These are phyloP conservation scores for Lophiostoma macrostomum DNA, from an alignment of 495 filamentous ascomycete species.

Conservation along the genomic window DNA sequence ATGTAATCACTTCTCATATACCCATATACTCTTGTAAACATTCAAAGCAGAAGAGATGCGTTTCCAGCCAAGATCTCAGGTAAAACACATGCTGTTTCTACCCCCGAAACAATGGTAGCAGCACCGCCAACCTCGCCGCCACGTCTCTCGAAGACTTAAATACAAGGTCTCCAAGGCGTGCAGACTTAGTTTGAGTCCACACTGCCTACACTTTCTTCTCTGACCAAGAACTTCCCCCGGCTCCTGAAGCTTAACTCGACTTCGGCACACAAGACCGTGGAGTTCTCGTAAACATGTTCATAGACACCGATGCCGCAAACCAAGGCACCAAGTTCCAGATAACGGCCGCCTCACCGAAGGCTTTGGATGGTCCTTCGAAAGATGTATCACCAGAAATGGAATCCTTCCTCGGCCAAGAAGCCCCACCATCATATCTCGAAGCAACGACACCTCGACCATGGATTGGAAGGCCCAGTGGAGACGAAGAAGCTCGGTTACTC, in stretches of 20 bases:
- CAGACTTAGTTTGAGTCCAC: background rate
- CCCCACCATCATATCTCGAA: constrained; percentile 21
- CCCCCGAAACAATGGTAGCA: constrained; percentile 12
- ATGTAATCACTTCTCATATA: no score
- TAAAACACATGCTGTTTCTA: constrained; percentile 11
- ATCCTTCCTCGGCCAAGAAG: constrained; percentile 13
- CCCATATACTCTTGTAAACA: background rate
- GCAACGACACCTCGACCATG: constrained; percentile 20
- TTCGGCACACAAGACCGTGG: background rate
- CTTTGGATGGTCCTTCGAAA: background rate
- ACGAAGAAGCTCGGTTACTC: constrained; percentile 16
- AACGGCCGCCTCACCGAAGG: background rate
- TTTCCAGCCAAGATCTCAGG: background rate
- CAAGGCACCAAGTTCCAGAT: background rate
- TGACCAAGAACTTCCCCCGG: background rate
- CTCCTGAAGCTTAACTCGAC: background rate
- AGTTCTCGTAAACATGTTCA: constrained; percentile 11
- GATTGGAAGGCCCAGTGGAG: constrained; percentile 12
- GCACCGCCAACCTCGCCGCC: background rate
- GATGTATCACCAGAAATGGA: constrained; percentile 8
- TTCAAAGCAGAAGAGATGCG: background rate
- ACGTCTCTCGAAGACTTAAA: background rate
- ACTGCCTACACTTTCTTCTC: background rate
- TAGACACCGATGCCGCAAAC: constrained; percentile 19
- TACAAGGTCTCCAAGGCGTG: background rate